Evolutionary conservation across 1,284 basidiomycete genomes (phyloP).

Genomic region (Lentinus polychrous): DNA sequence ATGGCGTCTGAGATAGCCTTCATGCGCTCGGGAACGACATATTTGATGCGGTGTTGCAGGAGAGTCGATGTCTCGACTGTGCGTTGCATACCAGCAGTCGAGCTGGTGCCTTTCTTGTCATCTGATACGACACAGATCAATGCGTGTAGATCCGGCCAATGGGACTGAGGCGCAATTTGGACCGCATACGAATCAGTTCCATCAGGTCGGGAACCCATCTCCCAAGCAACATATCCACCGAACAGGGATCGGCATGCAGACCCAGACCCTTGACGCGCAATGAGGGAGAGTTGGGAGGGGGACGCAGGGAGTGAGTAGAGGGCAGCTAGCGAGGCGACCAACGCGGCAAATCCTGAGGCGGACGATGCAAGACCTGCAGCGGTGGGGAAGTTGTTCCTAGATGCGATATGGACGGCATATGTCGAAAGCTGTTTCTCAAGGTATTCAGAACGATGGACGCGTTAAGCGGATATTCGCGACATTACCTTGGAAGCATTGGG

Average conservation of each 20-base stretch:
- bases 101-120: conserved; percentile 94
- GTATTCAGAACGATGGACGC: conserved; percentile 4
- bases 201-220: conserved; percentile 62
- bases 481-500: conserved; percentile 60
- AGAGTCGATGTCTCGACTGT: conserved; percentile 91
- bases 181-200: conserved; percentile 88
- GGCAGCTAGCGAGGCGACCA: conserved; percentile 83
- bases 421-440: conserved; percentile 55
- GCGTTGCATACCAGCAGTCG: conserved; percentile 94
- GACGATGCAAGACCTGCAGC: conserved; percentile 97
- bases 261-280: conserved; percentile 95
- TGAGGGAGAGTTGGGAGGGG: conserved; percentile 76
- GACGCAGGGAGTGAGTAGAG: conserved; percentile 76
- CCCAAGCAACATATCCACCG: conserved; percentile 97
- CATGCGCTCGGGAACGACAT: conserved; percentile 91
- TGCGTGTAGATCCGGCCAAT: conserved; percentile 96
- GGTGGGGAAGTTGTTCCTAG: conserved; percentile 98
- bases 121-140: conserved; percentile 97
- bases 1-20: conserved; percentile 78
- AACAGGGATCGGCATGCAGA: conserved; percentile 97
- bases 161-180: conserved; percentile 77
- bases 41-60: conserved; percentile 82
- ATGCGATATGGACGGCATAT: conserved; percentile 80
- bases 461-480: conserved; percentile 1
- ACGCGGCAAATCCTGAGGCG: conserved; percentile 94